Percentiles rank a stretch among this genome's conserved stretches.
Conservation (phyloP, 139 green algal species). For the Chlorella ohadii region DNA sequence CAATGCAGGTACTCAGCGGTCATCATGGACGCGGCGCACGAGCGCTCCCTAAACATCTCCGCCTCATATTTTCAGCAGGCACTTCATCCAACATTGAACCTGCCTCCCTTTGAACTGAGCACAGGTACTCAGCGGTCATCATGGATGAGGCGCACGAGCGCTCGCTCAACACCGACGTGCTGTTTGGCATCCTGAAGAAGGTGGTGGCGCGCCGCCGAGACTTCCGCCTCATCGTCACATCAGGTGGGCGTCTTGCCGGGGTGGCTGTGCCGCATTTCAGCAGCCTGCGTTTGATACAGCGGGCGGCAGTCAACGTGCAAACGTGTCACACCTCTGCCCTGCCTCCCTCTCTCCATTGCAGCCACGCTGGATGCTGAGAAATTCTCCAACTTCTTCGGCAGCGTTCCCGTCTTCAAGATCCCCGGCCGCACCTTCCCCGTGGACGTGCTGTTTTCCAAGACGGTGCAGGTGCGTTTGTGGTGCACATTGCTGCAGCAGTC, state of each 20-base stretch:
- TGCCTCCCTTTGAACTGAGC: no score
- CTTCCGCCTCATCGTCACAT: conserved; percentile 98
- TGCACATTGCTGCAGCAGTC: neutral
- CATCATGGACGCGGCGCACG: no score
- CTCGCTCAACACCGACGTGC: conserved; percentile 94
- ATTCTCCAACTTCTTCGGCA: conserved; percentile 92
- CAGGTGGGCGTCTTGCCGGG: neutral
- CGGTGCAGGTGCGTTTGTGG: conserved; percentile 41
- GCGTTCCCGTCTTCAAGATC: conserved; percentile 93
- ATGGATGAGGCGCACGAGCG: conserved; percentile 96
- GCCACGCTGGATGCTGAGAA: conserved; percentile 93
- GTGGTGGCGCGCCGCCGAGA: conserved; percentile 83
- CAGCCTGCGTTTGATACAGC: no score
- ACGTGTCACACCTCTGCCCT: no score
- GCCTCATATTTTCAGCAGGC: no score
- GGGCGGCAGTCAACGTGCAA: no score
- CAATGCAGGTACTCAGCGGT: no score
- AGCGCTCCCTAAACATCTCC: no score
- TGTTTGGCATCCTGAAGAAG: conserved; percentile 97
- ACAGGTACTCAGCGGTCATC: conserved; percentile 83
- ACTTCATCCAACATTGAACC: no score
- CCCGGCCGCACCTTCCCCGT: conserved; percentile 98
- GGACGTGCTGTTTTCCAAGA: conserved; percentile 91
- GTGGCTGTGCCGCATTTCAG: neutral
- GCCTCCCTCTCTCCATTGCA: no score